Evolutionary conservation across 768 basidiomycete genomes (phyloP), one percentile per base, ranked within the genome.

Genomic region (Lanmaoa pseudosensibilis): DNA sequence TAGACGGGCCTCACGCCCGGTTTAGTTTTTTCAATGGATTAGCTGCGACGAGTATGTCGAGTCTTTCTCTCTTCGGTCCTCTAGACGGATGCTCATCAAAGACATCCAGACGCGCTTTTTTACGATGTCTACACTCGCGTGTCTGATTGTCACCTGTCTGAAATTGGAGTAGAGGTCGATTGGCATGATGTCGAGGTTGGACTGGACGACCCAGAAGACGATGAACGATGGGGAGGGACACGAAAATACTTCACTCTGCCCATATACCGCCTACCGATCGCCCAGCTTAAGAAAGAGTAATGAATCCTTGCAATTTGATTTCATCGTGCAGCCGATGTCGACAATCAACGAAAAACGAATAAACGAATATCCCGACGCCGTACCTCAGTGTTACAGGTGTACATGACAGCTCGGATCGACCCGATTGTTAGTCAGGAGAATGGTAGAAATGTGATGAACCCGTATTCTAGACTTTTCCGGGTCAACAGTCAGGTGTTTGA

Each of bases 11-110:
- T n/a, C 77, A 85, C 15, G 87, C 89, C n/a, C 78, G 84, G 16
- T 91, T 95, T 69, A 88, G 93, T 57, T 99, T 98, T 74, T 99
- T 98, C 81, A 93, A 99, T 66, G 97, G 97, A 13, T 81, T 99
- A 10, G 97, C 92, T 16, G 96, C 95, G 32, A 98, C 94, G 9
- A 94, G 92, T 90, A 67, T 69, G 87, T 75, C 25, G 4, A 36
- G 39, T 47, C 37, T 45, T 34, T 52, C 37, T 58, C 39, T 18
- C 36, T 7, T 21, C 19, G 8, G 5, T 18, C 21, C 12, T 25
- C 9, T 23, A 12, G 16, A 36, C 21, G 25, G 40, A 27, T 45
- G 19, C 49, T 56, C 47, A 59, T 45, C 39, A 8, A 21, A 25
- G 34, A 47, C 33, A 57, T 43, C n/a, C 65, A 96, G 94, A 95